Percentiles rank a stretch among this genome's conserved stretches.
These are phyloP conservation scores for Tylopilus sp. DNA, from an alignment of 768 basidiomycete species.

Conservation along the genomic window DNA sequence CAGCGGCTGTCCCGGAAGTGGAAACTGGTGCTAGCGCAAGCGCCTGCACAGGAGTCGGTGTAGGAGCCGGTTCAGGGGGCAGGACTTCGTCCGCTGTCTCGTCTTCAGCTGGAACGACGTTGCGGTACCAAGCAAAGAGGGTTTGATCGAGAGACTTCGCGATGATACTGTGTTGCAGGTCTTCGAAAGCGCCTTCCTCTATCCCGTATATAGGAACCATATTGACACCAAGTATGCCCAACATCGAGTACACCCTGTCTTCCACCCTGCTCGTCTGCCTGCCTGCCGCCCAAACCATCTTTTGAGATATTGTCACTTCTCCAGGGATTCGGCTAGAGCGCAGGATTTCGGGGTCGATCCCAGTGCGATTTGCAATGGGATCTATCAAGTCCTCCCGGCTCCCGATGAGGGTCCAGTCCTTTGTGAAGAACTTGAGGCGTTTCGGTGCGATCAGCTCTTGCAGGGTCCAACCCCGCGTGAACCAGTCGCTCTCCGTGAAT, in stretches of 20 bases:
- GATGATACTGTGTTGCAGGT: constrained; percentile 25
- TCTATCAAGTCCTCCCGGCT: constrained; percentile 12
- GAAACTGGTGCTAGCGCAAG: too few relatives aligned
- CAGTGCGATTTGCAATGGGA: constrained; percentile 12
- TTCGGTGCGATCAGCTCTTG: constrained; percentile 31
- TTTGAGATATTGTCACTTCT: constrained; percentile 21
- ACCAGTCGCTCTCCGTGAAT: constrained; percentile 28
- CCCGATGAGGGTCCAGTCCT: constrained; percentile 23
- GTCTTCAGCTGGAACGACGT: constrained; percentile 5
- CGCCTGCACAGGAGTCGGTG: too few relatives aligned
- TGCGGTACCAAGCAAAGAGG: constrained; percentile 26
- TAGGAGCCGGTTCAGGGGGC: neutral
- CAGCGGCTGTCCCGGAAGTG: neutral
- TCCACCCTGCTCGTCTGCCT: constrained; percentile 25
- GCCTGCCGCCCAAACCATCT: constrained; percentile 26
- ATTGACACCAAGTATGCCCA: constrained; percentile 24
- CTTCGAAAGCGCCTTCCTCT: constrained; percentile 21
- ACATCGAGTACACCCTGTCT: constrained; percentile 30
- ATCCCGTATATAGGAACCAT: constrained; percentile 27
- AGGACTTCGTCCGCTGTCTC: constrained; percentile 7
- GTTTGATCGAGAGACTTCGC: constrained; percentile 21
- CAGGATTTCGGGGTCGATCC: constrained; percentile 18
- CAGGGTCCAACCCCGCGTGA: constrained; percentile 30
- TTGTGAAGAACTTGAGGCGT: constrained; percentile 23
- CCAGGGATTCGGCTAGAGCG: constrained; percentile 1